Percentiles rank a stretch among this genome's conserved stretches.
phyloP scores from a whole-genome alignment of 164 flowering plant genomes.

The Nelumbo lutea region DNA sequence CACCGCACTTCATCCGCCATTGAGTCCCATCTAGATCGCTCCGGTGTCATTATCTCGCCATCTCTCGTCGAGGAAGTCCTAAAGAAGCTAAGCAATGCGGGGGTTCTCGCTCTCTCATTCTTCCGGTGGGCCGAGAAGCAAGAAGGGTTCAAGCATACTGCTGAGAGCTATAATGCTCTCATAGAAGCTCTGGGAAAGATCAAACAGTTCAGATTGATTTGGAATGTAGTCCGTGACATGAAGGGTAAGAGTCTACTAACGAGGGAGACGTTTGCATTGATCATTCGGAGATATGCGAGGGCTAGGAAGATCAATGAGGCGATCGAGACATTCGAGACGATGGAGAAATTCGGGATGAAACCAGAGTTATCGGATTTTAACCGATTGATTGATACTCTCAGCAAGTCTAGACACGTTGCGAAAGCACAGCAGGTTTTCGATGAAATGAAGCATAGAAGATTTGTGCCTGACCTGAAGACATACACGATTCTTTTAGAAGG shows the following conservation, averaged over 20 bases:
- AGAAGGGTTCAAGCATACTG: slow-evolving; percentile 36
- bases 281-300: slow-evolving; percentile 60
- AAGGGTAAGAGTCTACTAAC: slow-evolving; percentile 42
- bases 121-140: slow-evolving; percentile 45
- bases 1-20: slow-evolving; percentile 16
- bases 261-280: slow-evolving; percentile 59
- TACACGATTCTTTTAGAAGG: slow-evolving; percentile 67
- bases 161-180: slow-evolving; percentile 57
- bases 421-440: slow-evolving; percentile 65
- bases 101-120: slow-evolving; percentile 19
- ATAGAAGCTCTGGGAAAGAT: slow-evolving; percentile 77
- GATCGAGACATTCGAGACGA: slow-evolving; percentile 53
- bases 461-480: slow-evolving; percentile 20
- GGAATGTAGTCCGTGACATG: slow-evolving; percentile 60
- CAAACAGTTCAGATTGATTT: slow-evolving; percentile 64
- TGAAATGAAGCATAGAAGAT: slow-evolving; percentile 44
- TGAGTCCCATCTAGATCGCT: slow-evolving; percentile 29
- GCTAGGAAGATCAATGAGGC: slow-evolving; percentile 67
- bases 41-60: slow-evolving; percentile 32
- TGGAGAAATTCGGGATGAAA: slow-evolving; percentile 66
- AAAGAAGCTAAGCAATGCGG: slow-evolving; percentile 34
- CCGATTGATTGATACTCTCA: slow-evolving; percentile 48
- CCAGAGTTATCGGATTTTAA: slow-evolving; percentile 57
- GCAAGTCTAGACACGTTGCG: slow-evolving; percentile 56
- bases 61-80: slow-evolving; percentile 53